Evolutionary conservation across 2,329 filamentous ascomycete species (phyloP).

Genomic region (Stemphylium vesicarium): DNA sequence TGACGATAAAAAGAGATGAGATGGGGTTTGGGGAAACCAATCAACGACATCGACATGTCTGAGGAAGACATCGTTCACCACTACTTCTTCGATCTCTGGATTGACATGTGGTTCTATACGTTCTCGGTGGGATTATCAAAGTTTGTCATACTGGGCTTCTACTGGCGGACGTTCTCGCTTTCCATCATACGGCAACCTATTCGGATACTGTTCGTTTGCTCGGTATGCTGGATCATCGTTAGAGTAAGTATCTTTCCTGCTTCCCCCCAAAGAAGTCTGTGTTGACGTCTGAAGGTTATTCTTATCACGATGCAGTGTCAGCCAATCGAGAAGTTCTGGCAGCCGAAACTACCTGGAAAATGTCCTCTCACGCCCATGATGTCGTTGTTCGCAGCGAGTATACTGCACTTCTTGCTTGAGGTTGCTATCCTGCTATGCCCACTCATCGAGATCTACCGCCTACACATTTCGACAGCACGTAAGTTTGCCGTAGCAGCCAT

Average conservation of each 20-base stretch:
- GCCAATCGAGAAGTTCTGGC: slow-evolving; percentile 29
- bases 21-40: slow-evolving; percentile 29
- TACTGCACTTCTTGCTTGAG: slow-evolving; percentile 34
- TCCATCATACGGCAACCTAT: slow-evolving; percentile 30
- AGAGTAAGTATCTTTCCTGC: slow-evolving; percentile 13
- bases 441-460: slow-evolving; percentile 23
- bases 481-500: slow-evolving; percentile 29
- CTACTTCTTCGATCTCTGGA: slow-evolving; percentile 29
- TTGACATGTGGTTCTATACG: slow-evolving; percentile 35
- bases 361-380: slow-evolving; percentile 29
- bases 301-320: slow-evolving; percentile 28
- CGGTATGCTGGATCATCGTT: slow-evolving; percentile 23
- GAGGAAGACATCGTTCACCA: slow-evolving; percentile 22
- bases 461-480: slow-evolving; percentile 22
- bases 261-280: too few relatives aligned
- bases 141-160: slow-evolving; percentile 31
- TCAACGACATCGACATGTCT: slow-evolving; percentile 21
- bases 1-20: slow-evolving; percentile 26
- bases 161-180: slow-evolving; percentile 29
- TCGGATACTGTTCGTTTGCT: slow-evolving; percentile 19
- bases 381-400: slow-evolving; percentile 21
- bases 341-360: slow-evolving; percentile 16
- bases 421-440: slow-evolving; percentile 29
- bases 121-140: slow-evolving; percentile 32
- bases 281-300: slow-evolving; percentile 10